These are phyloP conservation scores for Candida sp. DNA, from an alignment of 1,139 yeast species.

Conservation along the genomic window DNA sequence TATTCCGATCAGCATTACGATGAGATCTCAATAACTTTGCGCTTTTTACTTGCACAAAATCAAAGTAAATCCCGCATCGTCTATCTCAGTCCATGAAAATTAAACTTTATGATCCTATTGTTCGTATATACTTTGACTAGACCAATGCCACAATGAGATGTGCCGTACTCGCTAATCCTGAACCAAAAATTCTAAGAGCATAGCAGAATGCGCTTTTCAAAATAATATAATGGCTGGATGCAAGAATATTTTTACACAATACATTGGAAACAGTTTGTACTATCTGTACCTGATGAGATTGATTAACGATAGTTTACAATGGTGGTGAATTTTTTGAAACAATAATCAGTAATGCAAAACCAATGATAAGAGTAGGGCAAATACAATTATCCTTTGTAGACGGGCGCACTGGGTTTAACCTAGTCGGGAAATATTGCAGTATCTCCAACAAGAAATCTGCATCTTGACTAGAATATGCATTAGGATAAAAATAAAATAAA, in stretches of 20 bases:
- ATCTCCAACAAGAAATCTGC: not conserved
- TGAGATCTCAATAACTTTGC: too few relatives aligned
- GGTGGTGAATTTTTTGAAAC: too few relatives aligned
- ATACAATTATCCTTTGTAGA: too few relatives aligned
- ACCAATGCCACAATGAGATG: too few relatives aligned
- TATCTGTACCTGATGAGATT: not conserved
- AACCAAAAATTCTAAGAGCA: too few relatives aligned
- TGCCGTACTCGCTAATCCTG: too few relatives aligned
- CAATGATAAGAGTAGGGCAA: too few relatives aligned
- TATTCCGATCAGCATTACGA: too few relatives aligned
- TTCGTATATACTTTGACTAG: not conserved
- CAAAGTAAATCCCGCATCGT: not conserved
- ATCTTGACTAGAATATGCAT: not conserved
- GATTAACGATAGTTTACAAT: not conserved
- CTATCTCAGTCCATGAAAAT: not conserved
- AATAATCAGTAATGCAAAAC: too few relatives aligned
- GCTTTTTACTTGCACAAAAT: not conserved
- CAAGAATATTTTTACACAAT: not conserved
- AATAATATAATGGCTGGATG: not conserved
- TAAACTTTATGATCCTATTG: not conserved
- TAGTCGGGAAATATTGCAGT: not conserved
- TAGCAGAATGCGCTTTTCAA: not conserved
- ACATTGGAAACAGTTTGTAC: not conserved
- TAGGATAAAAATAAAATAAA: not conserved
- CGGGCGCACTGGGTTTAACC: too few relatives aligned